Base-by-base conservation (phyloP, 2,329 filamentous ascomycete genomes). In the Fusarium decemcellulare region DNA sequence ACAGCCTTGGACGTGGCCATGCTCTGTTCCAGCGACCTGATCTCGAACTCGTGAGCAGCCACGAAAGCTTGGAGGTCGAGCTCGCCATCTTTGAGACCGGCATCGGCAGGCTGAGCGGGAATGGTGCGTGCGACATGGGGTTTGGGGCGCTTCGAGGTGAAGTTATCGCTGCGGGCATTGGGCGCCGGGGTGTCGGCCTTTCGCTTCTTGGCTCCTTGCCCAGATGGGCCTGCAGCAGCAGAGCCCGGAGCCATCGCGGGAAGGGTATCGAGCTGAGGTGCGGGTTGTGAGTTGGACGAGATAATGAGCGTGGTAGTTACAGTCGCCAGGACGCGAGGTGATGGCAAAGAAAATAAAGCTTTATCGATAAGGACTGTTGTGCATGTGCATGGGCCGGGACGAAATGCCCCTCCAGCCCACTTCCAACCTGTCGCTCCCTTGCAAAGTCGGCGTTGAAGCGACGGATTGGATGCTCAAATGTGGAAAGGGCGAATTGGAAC, bases 41-140 rank as follows among this genome's bases (percentile, higher is more conserved):
- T 97, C 82, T 98, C 95, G 75, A 93, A 97, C 76, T 97, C 91
- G 64, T 95, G 92, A 11, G 94, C 91, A 72, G 90, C 90, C 72
- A 98, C 87, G 75, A 98, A 99, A 30, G 91, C 89, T 71, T 92
- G 90, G 54, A 98, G 87, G 77, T 98, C 92, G 63, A 99, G 86
- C 76, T 97, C 91, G 77, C 95, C 96, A 80, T 92, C 90, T 53
- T 85, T 84, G 27, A 88, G 79, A 8, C 85, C 86, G 10, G 82
- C 83, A 42, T 87, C 82, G 15, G 85, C 81, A 15, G 81, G 79
- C 72, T 88, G 86, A 16, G 82, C 79, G 40, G 84, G 83, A 69
- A 89, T 87, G 70, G 77, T 80, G 65, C 87, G 83, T 23, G 84
- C 82, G 50, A 85, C 80, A 56, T 81, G 76, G 34, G 85, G 74